Percentiles rank a stretch among this genome's conserved stretches.
These are phyloP conservation scores for Gastrodia elata DNA, from an alignment of 106 monocot genomes.

Conservation along the genomic window DNA sequence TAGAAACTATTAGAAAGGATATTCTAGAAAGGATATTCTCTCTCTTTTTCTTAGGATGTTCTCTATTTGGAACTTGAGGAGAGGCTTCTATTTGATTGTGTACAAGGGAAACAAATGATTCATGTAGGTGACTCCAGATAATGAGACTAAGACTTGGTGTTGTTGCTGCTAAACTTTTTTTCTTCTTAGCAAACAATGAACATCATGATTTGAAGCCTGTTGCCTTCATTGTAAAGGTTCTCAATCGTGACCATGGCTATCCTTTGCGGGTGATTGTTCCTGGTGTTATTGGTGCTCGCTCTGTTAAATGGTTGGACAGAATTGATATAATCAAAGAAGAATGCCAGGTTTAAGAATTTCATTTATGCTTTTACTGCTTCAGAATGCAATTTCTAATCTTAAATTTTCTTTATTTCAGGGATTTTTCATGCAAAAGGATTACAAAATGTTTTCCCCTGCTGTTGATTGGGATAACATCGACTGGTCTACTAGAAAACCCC, in stretches of 20 bases:
- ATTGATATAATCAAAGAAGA: slow-evolving; percentile 73
- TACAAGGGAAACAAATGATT: no score
- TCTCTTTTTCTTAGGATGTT: no score
- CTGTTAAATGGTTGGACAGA: slow-evolving; percentile 91
- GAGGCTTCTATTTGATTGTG: no score
- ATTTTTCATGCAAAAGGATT: slow-evolving; percentile 94
- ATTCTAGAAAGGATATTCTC: no score
- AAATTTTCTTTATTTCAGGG: slow-evolving; percentile 40
- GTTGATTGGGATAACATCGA: slow-evolving; percentile 92
- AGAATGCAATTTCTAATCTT: background rate
- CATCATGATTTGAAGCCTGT: background rate
- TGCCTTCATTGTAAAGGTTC: slow-evolving; percentile 25
- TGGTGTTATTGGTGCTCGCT: slow-evolving; percentile 91
- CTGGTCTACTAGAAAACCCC: slow-evolving; percentile 70
- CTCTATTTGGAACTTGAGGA: no score
- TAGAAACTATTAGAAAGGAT: no score
- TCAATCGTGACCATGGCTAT: slow-evolving; percentile 96
- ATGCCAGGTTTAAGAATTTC: slow-evolving; percentile 53
- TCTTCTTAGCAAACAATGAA: background rate
- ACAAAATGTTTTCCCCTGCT: slow-evolving; percentile 96
- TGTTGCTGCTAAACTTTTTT: no score
- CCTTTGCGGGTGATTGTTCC: slow-evolving; percentile 85
- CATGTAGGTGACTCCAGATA: no score
- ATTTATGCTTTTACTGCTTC: background rate
- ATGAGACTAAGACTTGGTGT: no score